Conservation (phyloP, 2,329 filamentous ascomycete genomes). For the Fusarium oxysporum region DNA sequence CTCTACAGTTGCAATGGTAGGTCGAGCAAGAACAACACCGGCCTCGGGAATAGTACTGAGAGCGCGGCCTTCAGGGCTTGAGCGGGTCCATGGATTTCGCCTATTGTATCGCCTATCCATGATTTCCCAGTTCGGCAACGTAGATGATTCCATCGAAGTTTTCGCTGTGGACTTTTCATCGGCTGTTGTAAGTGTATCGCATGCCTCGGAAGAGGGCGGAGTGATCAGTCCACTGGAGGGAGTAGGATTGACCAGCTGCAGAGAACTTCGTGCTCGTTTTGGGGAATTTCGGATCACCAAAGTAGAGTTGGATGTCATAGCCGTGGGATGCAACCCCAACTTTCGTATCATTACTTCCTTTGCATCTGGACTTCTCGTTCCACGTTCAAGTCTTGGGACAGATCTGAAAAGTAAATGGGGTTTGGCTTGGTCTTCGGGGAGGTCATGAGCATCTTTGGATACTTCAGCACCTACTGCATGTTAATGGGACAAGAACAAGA, state of each 20-base stretch:
- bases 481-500: background rate
- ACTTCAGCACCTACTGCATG: conserved; percentile 40
- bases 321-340: conserved; percentile 42
- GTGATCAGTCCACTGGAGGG: conserved; percentile 37
- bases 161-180: conserved; percentile 48
- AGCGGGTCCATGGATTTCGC: conserved; percentile 51
- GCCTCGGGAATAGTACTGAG: conserved; percentile 53
- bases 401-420: background rate
- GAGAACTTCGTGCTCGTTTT: conserved; percentile 41
- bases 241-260: conserved; percentile 38
- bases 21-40: conserved; percentile 41
- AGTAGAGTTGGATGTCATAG: conserved; percentile 45
- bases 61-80: conserved; percentile 50
- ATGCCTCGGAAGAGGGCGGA: conserved; percentile 45
- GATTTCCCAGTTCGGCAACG: conserved; percentile 37
- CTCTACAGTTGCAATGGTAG: conserved; percentile 74
- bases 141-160: conserved; percentile 51
- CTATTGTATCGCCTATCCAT: conserved; percentile 45
- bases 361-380: conserved; percentile 34
- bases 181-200: conserved; percentile 40
- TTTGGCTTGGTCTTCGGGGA: conserved; percentile 5
- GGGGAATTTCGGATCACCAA: conserved; percentile 44
- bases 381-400: conserved; percentile 6
- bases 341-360: conserved; percentile 43
- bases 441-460: conserved; percentile 24